Base-by-base conservation (phyloP, 495 filamentous ascomycete genomes). In the Chaetomidium leptoderma region DNA sequence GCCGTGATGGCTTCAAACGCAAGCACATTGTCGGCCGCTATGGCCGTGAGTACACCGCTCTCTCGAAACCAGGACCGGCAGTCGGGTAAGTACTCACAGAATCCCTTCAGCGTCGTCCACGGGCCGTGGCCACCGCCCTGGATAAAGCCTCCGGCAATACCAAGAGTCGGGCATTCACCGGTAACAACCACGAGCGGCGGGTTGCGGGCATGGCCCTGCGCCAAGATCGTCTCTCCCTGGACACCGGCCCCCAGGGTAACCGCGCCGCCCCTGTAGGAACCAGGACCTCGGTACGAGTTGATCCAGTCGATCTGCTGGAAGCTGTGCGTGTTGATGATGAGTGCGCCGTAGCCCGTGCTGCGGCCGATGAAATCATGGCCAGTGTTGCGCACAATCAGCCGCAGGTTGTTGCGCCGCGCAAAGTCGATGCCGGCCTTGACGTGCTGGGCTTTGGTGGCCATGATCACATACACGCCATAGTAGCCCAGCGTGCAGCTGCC, bases 101-200 rank as follows among this genome's bases (percentile, higher is more conserved):
- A 65, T 0, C 86, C 87, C 57, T 82, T 83, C 3, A 72, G 71
- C 0, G 79, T 78, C 10, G 68, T 65, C 9, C 89, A 74, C 0
- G 80, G 70, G 9, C 75, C 77, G 62, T 87, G 83, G 3, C 86
- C 87, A 17, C 84, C 85, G 5, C 83, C 85, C 63, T 82, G 81
- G 19, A 73, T 78, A 58, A 82, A 81, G 3, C 78, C 78, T 30
- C 76, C 80, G 0, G 71, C 73, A 30, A 71, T 53, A 30, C 78
- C 80, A 6, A 83, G 79, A 3, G 76, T 80, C 0, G 70, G 66
- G n/a, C 75, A 79, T 46, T 76, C 72, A 1, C 74, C 76, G 6
- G 76, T 82, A 5, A 85, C 76, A 11, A 79, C 71, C 14, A 68
- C 70, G 6, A 80, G 59, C 1, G 66, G 66, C 0, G 66, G 64